Evolutionary conservation across 164 flowering plant genomes (phyloP).

Genomic region (Chimonanthus praecox): DNA sequence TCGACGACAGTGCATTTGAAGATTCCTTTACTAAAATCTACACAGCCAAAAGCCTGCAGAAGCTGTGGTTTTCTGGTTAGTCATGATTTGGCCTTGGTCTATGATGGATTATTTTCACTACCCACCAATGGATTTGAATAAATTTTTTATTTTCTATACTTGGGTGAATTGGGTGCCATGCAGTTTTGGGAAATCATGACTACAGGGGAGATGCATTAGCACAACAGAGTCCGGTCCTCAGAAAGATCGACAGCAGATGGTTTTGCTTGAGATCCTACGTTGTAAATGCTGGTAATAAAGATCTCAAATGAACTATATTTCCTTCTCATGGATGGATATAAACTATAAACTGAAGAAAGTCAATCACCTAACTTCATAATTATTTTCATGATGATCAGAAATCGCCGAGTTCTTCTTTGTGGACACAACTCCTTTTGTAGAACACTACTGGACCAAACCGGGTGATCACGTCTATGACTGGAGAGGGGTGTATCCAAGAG

Average conservation of each 20-base stretch:
- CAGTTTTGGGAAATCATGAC: constrained; percentile 94
- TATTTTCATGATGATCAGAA: constrained; percentile 1
- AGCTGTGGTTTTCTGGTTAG: constrained; percentile 68
- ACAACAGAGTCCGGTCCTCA: constrained; percentile 62
- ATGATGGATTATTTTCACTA: neutral
- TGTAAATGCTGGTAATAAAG: constrained; percentile 46
- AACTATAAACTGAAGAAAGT: neutral
- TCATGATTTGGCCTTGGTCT: neutral
- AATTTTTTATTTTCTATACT: neutral
- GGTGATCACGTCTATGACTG: constrained; percentile 21
- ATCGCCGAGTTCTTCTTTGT: constrained; percentile 22
- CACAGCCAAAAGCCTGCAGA: constrained; percentile 61
- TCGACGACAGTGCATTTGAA: constrained; percentile 45
- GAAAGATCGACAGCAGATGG: constrained; percentile 60
- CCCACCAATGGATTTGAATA: neutral
- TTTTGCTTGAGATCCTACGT: constrained; percentile 70
- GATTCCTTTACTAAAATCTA: constrained; percentile 60
- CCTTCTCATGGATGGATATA: neutral
- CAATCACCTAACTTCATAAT: neutral
- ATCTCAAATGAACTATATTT: neutral
- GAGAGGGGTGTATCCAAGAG: constrained; percentile 19
- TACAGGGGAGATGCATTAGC: constrained; percentile 83
- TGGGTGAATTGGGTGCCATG: neutral
- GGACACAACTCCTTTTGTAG: constrained; percentile 26
- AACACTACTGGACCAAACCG: constrained; percentile 12